Percentiles rank a stretch among this genome's conserved stretches.
These are phyloP conservation scores for Chiua virens DNA, from an alignment of 768 basidiomycete species.

Conservation along the genomic window DNA sequence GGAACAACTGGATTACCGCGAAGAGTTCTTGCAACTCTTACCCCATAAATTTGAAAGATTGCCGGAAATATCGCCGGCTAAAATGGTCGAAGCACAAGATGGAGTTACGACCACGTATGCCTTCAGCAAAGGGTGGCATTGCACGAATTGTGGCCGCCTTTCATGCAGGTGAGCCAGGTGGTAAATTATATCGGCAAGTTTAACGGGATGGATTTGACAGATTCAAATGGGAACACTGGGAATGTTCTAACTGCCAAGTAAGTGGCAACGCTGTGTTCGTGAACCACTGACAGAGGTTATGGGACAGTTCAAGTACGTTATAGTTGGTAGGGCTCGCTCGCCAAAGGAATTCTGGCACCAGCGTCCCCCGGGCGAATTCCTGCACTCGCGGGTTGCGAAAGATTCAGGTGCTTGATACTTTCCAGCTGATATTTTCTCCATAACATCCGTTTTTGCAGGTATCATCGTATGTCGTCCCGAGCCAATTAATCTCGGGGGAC, in stretches of 20 bases:
- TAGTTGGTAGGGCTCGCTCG: conserved; percentile 21
- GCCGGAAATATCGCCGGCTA: conserved; percentile 41
- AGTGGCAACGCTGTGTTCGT: conserved; percentile 1
- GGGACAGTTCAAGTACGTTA: conserved; percentile 14
- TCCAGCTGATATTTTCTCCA: not conserved
- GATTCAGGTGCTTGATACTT: conserved; percentile 24
- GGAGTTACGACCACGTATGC: conserved; percentile 52
- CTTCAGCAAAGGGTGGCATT: conserved; percentile 70
- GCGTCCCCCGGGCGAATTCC: conserved; percentile 21
- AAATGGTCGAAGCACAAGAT: conserved; percentile 24
- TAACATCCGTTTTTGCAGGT: conserved; percentile 12
- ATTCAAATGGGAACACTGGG: conserved; percentile 73
- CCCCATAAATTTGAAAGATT: conserved; percentile 32
- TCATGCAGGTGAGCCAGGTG: conserved; percentile 59
- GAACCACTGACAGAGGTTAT: not conserved
- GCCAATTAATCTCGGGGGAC: conserved; percentile 18
- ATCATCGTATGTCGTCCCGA: conserved; percentile 16
- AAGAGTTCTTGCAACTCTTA: conserved; percentile 44
- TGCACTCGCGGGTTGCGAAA: conserved; percentile 30
- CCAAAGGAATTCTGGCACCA: conserved; percentile 42
- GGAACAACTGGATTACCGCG: conserved; percentile 46
- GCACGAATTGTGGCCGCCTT: conserved; percentile 64
- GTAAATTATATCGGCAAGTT: not conserved
- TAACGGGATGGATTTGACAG: conserved; percentile 35
- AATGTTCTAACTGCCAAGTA: conserved; percentile 65